phyloP scores from a whole-genome alignment of 176 grass and related monocot genomes.

The Melocanna baccifera region DNA sequence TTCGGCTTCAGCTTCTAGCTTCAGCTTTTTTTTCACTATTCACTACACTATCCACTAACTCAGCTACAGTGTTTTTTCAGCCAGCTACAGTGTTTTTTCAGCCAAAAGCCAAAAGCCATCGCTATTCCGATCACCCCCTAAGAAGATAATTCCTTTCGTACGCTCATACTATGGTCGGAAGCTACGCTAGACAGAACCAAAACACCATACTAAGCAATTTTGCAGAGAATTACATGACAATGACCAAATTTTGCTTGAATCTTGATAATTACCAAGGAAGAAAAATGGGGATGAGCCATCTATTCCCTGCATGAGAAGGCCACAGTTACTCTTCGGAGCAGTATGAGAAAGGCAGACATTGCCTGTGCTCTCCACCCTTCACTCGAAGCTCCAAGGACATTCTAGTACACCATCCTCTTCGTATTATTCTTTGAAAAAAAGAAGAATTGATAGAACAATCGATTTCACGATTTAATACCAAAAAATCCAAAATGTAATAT shows the following conservation, averaged over 20 bases:
- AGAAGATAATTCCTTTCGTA: no score
- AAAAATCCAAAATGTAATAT: background rate
- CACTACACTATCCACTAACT: no score
- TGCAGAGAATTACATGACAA: background rate
- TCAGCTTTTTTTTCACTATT: no score
- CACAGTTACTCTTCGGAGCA: conserved; percentile 34
- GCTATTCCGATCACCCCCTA: no score
- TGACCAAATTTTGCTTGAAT: background rate
- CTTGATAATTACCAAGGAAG: conserved; percentile 5
- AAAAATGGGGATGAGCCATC: conserved; percentile 4
- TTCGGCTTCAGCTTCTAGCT: no score
- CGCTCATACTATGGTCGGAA: background rate
- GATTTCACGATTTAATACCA: background rate
- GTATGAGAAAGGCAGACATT: conserved; percentile 59
- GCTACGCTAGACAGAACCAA: background rate
- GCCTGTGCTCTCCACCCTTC: conserved; percentile 35
- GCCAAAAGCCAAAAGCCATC: no score
- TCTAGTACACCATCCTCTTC: background rate
- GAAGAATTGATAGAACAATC: background rate
- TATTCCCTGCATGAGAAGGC: conserved; percentile 20
- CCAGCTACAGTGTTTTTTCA: no score
- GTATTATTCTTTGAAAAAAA: no score
- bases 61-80: no score
- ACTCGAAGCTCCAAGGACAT: conserved; percentile 48
- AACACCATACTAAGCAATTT: background rate